Evolutionary conservation across 371 early-diverging fungal species (phyloP).

Genomic region (Rhizopus arrhizus): DNA sequence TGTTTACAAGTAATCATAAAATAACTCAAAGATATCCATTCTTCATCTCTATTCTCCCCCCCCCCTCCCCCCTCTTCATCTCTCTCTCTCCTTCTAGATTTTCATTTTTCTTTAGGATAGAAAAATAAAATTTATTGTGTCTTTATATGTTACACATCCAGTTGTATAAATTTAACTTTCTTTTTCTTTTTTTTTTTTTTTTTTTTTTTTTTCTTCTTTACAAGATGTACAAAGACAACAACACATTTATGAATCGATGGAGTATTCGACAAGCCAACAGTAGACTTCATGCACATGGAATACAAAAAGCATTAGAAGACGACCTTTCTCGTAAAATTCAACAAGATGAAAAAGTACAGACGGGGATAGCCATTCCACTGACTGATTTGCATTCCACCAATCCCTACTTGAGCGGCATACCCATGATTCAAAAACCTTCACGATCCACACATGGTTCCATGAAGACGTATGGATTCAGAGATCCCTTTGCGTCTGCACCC

Average conservation of each 20-base stretch:
- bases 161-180: neutral
- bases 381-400: conserved; percentile 32
- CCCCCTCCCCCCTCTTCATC: too few species aligned
- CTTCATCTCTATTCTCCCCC: too few species aligned
- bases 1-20: too few species aligned
- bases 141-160: too few species aligned
- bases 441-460: conserved; percentile 17
- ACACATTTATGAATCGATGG: conserved; percentile 27
- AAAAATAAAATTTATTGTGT: too few species aligned
- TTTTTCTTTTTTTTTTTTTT: neutral
- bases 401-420: conserved; percentile 29
- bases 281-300: conserved; percentile 32
- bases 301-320: conserved; percentile 40
- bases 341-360: conserved; percentile 29
- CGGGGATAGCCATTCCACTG: conserved; percentile 38
- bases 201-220: neutral
- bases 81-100: too few species aligned
- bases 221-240: neutral
- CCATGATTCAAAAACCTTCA: conserved; percentile 24
- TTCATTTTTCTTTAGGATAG: too few species aligned
- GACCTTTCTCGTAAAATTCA: conserved; percentile 37
- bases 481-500: conserved; percentile 50
- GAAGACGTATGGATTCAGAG: conserved; percentile 38
- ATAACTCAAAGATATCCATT: too few species aligned
- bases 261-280: conserved; percentile 56